Evolutionary conservation across 129 eudicot genomes (phyloP).

Genomic region (Arctium lappa): DNA sequence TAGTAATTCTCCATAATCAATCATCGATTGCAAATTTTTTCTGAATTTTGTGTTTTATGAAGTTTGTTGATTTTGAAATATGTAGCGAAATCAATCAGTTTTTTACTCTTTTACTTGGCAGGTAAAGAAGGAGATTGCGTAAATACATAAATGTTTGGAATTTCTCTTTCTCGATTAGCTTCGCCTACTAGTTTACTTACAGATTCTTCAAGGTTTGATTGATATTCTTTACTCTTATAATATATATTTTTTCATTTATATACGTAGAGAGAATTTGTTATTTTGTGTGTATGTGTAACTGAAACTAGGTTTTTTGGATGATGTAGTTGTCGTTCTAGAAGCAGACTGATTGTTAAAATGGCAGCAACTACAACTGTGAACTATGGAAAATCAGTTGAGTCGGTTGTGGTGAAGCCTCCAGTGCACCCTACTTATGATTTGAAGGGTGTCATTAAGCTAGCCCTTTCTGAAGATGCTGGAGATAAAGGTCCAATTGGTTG

Average conservation of each 20-base stretch:
- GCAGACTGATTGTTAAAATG: conserved; percentile 55
- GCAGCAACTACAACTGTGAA: conserved; percentile 36
- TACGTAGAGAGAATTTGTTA: background rate
- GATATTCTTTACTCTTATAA: background rate
- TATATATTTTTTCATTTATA: background rate
- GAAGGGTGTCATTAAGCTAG: conserved; percentile 74
- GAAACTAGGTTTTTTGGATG: background rate
- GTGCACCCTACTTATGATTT: conserved; percentile 91
- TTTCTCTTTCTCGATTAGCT: conserved; percentile 14
- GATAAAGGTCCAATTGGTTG: conserved; percentile 47
- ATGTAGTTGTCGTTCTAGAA: conserved; percentile 13
- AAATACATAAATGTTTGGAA: conserved; percentile 26
- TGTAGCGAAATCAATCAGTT: background rate
- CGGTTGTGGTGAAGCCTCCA: conserved; percentile 58
- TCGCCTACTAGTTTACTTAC: conserved; percentile 23
- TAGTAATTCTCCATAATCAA: background rate
- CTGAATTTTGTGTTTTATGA: background rate
- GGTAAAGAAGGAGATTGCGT: background rate
- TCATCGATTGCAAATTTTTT: background rate
- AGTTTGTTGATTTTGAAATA: background rate
- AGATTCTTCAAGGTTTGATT: conserved; percentile 41
- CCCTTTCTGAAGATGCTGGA: conserved; percentile 94
- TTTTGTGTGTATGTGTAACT: background rate
- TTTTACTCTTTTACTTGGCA: conserved; percentile 9
- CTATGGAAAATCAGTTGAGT: conserved; percentile 27